Conservation (phyloP, 352 stramenopile species). For the Globisporangium yorkense region DNA sequence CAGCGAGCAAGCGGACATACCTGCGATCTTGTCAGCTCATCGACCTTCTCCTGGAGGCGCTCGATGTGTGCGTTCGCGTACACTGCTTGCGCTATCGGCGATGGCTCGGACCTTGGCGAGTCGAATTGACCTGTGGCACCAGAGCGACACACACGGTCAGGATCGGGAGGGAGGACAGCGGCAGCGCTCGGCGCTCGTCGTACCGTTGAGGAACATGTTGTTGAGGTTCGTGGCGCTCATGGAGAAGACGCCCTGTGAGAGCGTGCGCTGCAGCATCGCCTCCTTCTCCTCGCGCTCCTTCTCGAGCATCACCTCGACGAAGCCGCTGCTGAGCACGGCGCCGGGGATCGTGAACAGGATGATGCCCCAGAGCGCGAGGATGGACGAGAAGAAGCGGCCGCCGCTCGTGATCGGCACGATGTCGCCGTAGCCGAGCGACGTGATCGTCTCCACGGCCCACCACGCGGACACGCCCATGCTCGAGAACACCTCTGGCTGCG, state of each 20-base stretch:
- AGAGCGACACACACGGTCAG: constrained; percentile 6
- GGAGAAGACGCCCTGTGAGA: constrained; percentile 39
- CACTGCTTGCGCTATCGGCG: constrained; percentile 19
- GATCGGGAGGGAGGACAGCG: neutral
- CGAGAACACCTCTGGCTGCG: constrained; percentile 71
- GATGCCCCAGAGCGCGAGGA: constrained; percentile 80
- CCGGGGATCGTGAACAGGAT: constrained; percentile 83
- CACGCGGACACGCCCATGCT: constrained; percentile 69
- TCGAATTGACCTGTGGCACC: constrained; percentile 19
- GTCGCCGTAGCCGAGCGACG: constrained; percentile 80
- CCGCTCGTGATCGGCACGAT: constrained; percentile 70
- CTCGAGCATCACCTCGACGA: constrained; percentile 84
- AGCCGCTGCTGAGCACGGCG: constrained; percentile 72
- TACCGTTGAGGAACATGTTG: constrained; percentile 25
- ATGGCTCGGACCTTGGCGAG: constrained; percentile 24
- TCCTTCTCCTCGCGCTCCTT: constrained; percentile 55
- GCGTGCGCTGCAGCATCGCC: constrained; percentile 41
- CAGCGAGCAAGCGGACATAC: constrained; percentile 13
- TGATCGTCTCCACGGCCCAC: constrained; percentile 83
- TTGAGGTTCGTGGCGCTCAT: constrained; percentile 31
- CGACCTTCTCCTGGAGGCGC: constrained; percentile 47
- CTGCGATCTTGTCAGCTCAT: constrained; percentile 48
- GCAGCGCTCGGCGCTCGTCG: neutral
- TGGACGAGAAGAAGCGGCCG: constrained; percentile 64
- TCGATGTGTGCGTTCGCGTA: constrained; percentile 14